Evolutionary conservation across 192 early-diverging fungal genomes (phyloP).

Genomic region (Coemansia pectinata): DNA sequence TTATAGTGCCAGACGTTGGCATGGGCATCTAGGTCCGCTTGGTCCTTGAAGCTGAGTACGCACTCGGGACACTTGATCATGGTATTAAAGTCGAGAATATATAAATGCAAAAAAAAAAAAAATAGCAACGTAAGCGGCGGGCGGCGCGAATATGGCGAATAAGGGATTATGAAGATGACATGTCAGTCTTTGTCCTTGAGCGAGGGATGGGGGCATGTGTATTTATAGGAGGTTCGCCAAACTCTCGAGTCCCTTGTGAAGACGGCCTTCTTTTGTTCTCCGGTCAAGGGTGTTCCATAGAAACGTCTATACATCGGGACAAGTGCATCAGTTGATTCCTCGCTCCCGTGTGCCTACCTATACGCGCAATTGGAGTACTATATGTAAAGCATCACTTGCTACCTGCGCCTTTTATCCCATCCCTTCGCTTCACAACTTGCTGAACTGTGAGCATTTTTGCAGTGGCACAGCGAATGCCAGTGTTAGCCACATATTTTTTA

Average conservation of each 20-base stretch:
- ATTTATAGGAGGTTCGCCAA: neutral
- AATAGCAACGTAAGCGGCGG: neutral
- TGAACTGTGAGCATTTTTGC: neutral
- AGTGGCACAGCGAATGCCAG: neutral
- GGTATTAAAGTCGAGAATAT: neutral
- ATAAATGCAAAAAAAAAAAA: neutral
- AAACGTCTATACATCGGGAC: neutral
- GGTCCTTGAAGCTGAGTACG: slow-evolving; percentile 35
- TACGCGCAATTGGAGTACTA: neutral
- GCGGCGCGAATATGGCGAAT: neutral
- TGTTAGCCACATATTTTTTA: neutral
- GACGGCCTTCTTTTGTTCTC: neutral
- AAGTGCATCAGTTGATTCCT: neutral
- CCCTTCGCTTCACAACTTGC: neutral
- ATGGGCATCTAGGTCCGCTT: slow-evolving; percentile 24
- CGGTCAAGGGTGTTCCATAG: neutral
- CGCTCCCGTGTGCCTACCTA: neutral
- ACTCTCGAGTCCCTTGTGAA: neutral
- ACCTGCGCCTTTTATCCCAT: neutral
- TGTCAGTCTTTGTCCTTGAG: neutral
- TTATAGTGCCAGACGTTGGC: slow-evolving; percentile 54
- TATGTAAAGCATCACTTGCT: neutral
- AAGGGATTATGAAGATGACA: neutral
- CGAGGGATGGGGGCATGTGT: neutral
- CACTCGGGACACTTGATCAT: slow-evolving; percentile 48